Conservation (phyloP, 108 stramenopile species). For the Cyclotella cryptica region DNA sequence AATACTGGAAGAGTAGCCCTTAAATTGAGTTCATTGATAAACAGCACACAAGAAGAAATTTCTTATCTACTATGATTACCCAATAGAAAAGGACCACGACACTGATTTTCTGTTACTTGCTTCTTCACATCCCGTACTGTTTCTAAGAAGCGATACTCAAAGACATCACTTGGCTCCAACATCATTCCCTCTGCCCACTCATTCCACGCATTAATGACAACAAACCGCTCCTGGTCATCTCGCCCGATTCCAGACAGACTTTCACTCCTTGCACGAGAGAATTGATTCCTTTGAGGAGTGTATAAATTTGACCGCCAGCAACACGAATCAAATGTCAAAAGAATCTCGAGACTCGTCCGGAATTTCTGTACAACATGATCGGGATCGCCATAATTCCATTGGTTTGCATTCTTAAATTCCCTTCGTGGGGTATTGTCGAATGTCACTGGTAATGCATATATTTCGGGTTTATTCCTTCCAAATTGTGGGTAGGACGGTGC, state of each 20-base stretch:
- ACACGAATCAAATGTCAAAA: neutral
- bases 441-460: conserved; percentile 58
- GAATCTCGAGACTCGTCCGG: neutral
- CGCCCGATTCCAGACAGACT: too few species aligned
- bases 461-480: conserved; percentile 36
- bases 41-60: too few species aligned
- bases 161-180: conserved; percentile 67
- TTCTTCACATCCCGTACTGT: conserved; percentile 43
- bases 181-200: conserved; percentile 85
- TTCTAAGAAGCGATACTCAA: conserved; percentile 60
- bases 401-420: conserved; percentile 43
- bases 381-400: conserved; percentile 46
- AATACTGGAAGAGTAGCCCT: too few species aligned
- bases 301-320: neutral
- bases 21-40: too few species aligned
- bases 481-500: neutral
- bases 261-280: too few species aligned
- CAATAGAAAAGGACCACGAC: too few species aligned
- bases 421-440: conserved; percentile 84
- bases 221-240: conserved; percentile 51
- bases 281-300: neutral
- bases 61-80: too few species aligned
- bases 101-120: neutral
- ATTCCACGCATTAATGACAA: conserved; percentile 71
- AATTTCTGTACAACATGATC: conserved; percentile 52